phyloP scores from a whole-genome alignment of 768 basidiomycete species.

The Psilocybe subaeruginosa region DNA sequence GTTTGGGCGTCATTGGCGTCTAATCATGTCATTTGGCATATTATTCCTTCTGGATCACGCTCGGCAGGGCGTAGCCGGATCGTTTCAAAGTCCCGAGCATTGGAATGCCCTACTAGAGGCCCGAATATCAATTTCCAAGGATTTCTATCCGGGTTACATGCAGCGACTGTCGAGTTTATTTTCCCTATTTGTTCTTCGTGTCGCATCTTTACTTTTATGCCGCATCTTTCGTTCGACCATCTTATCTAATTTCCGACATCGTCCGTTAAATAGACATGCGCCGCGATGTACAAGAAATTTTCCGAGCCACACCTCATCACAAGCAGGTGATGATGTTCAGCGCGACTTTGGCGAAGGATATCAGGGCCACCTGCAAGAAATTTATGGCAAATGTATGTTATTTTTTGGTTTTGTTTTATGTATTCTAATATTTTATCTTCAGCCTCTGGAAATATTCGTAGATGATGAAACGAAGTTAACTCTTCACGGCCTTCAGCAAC shows the following conservation, averaged over 20 bases:
- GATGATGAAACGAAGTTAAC: conserved; percentile 99
- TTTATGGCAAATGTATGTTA: conserved; percentile 96
- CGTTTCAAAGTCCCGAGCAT: conserved; percentile 17
- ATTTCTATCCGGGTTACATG: conserved; percentile 20
- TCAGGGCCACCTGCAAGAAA: conserved; percentile 97
- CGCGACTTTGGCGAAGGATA: conserved; percentile 96
- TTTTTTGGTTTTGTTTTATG: not conserved
- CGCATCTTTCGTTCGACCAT: conserved; percentile 45
- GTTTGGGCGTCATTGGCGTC: conserved; percentile 11
- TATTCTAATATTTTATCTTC: conserved; percentile 7
- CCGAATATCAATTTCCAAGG: conserved; percentile 20
- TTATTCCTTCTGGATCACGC: conserved; percentile 18
- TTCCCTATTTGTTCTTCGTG: conserved; percentile 30
- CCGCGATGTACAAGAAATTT: conserved; percentile 99
- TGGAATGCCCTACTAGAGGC: conserved; percentile 18
- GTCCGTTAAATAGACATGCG: conserved; percentile 92
- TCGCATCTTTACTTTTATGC: conserved; percentile 33
- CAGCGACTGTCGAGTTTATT: conserved; percentile 22
- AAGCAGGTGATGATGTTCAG: conserved; percentile 99
- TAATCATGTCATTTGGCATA: conserved; percentile 9
- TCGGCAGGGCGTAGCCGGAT: conserved; percentile 19
- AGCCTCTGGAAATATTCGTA: conserved; percentile 99
- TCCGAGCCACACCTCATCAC: conserved; percentile 97
- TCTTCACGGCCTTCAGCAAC: conserved; percentile 96
- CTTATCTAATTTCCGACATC: conserved; percentile 67